Evolutionary conservation across 768 basidiomycete species (phyloP).

Genomic region (Lentinula sp.): DNA sequence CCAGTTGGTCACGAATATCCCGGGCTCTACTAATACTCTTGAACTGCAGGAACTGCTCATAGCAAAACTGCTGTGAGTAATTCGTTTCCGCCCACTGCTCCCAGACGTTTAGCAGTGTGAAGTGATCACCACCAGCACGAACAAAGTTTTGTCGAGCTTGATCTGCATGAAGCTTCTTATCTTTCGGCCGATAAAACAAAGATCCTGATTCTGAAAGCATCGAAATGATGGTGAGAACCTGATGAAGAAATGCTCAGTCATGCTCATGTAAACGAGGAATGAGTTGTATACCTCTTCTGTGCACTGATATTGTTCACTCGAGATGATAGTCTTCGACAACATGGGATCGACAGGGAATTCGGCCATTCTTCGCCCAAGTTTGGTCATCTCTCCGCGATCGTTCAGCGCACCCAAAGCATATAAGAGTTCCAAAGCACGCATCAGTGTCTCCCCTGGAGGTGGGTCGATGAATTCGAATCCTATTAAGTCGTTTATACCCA

Average conservation of each 20-base stretch:
- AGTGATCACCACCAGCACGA: constrained; percentile 94
- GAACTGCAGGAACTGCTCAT: constrained; percentile 92
- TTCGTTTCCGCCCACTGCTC: constrained; percentile 99
- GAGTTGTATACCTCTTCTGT: constrained; percentile 79
- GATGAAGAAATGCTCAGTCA: background rate
- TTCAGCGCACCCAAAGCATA: constrained; percentile 97
- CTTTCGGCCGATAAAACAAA: constrained; percentile 95
- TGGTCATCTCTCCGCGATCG: constrained; percentile 95
- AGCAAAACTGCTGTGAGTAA: constrained; percentile 95
- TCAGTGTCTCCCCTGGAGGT: constrained; percentile 95
- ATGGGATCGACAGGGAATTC: constrained; percentile 99
- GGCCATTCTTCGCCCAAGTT: constrained; percentile 94
- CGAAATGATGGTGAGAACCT: constrained; percentile 94
- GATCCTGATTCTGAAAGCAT: constrained; percentile 97
- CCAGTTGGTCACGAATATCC: constrained; percentile 94
- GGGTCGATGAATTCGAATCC: constrained; percentile 99
- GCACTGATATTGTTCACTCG: constrained; percentile 89
- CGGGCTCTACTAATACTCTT: constrained; percentile 92
- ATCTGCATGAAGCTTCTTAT: constrained; percentile 96
- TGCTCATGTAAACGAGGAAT: background rate
- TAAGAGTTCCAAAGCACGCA: constrained; percentile 87
- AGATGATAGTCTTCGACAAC: constrained; percentile 93
- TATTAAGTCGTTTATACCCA: constrained; percentile 97
- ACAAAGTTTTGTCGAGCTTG: constrained; percentile 97
- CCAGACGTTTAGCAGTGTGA: constrained; percentile 96